Evolutionary conservation across 2,329 filamentous ascomycete species (phyloP).

Genomic region (Zymoseptoria brevis): DNA sequence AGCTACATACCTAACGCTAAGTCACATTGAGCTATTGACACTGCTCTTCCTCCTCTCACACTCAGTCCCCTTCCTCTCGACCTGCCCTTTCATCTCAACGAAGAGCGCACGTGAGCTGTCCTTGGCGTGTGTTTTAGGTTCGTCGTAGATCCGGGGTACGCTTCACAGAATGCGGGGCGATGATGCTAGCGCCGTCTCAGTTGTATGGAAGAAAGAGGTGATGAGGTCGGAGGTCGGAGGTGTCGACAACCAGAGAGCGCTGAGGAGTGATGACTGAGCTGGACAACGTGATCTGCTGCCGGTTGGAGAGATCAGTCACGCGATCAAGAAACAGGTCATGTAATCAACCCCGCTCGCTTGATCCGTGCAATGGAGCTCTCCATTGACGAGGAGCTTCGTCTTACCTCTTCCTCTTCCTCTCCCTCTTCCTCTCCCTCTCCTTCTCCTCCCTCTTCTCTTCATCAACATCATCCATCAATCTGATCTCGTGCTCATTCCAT

Average conservation of each 20-base stretch:
- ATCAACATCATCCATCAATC: slow-evolving; percentile 1
- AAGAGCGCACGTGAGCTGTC: not conserved
- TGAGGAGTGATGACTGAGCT: not conserved
- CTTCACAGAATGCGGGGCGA: not conserved
- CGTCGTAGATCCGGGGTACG: not conserved
- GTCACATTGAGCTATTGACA: not conserved
- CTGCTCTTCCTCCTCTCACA: not conserved
- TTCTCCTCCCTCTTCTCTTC: slow-evolving; percentile 7
- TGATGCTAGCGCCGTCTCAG: not conserved
- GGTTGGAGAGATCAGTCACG: not conserved
- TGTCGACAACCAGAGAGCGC: too few relatives aligned
- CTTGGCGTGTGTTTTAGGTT: not conserved
- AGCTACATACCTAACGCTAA: not conserved
- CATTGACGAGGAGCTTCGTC: not conserved
- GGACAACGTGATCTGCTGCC: not conserved
- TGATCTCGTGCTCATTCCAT: not conserved
- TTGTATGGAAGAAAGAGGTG: not conserved
- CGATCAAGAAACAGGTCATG: not conserved
- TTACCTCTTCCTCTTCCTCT: not conserved
- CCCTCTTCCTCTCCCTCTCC: not conserved
- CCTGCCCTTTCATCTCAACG: not conserved
- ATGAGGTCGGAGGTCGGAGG: not conserved
- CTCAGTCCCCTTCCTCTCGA: not conserved
- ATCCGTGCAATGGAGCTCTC: not conserved
- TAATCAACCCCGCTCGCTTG: not conserved